phyloP scores from a whole-genome alignment of 257 asterid species.

The Nicotiana knightiana region DNA sequence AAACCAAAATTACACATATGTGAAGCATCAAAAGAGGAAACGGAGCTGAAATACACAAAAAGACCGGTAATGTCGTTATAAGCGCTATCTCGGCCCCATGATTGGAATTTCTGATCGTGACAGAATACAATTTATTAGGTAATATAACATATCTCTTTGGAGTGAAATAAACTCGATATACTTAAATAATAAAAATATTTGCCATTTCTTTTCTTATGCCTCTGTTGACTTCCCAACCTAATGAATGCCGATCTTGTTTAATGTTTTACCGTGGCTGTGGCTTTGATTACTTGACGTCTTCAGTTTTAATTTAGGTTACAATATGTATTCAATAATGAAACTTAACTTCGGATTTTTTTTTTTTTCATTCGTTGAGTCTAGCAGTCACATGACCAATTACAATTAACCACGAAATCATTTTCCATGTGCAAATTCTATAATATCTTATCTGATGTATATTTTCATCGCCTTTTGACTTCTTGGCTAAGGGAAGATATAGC shows the following conservation, averaged over 20 bases:
- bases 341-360: neutral
- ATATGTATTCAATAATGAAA: neutral
- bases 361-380: neutral
- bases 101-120: too few relatives aligned
- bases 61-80: too few relatives aligned
- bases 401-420: constrained; percentile 4
- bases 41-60: too few relatives aligned
- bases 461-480: constrained; percentile 16
- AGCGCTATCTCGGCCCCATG: too few relatives aligned
- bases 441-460: neutral
- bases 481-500: neutral
- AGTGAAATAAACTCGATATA: too few relatives aligned
- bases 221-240: neutral
- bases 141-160: too few relatives aligned
- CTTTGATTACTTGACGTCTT: neutral
- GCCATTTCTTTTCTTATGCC: neutral
- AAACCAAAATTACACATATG: too few relatives aligned
- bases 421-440: constrained; percentile 6
- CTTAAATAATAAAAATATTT: neutral
- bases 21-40: too few relatives aligned
- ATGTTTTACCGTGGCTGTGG: neutral
- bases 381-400: constrained; percentile 15
- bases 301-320: neutral
- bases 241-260: neutral
- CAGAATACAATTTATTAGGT: too few relatives aligned